A percentile compares a stretch with the other conserved stretches of the same genome.
These are phyloP conservation scores for Rehmannia glutinosa DNA, from an alignment of 257 asterid species.

Conservation along the genomic window DNA sequence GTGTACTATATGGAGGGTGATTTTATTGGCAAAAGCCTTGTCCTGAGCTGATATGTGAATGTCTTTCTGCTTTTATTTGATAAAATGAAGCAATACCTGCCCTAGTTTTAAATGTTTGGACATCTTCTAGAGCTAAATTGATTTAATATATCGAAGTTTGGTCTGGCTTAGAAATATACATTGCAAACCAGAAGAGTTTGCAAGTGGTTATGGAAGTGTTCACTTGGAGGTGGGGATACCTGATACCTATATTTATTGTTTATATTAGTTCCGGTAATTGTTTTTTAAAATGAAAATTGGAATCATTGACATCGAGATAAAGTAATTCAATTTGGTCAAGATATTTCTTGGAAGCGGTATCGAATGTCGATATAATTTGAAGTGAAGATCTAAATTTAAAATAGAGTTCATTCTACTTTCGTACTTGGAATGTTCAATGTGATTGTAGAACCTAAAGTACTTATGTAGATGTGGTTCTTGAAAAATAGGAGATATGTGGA, in stretches of 20 bases:
- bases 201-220: constrained; percentile 8
- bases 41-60: constrained; percentile 18
- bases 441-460: constrained; percentile 2
- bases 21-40: constrained; percentile 5
- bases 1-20: constrained; percentile 9
- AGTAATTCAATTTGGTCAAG: neutral
- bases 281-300: neutral
- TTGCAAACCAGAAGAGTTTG: neutral
- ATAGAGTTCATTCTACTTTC: neutral
- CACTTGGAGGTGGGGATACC: neutral
- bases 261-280: neutral
- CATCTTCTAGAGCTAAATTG: constrained; percentile 7
- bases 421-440: neutral
- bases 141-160: neutral
- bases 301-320: neutral
- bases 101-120: constrained; percentile 7
- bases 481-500: constrained; percentile 6
- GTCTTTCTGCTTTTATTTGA: constrained; percentile 21
- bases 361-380: constrained; percentile 14
- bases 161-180: constrained; percentile 7
- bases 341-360: neutral
- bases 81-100: constrained; percentile 9
- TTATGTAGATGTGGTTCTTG: neutral
- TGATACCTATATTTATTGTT: neutral
- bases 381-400: neutral